These are phyloP conservation scores for Gillenia trifoliata DNA, from an alignment of 306 rosid genomes.

Conservation along the genomic window DNA sequence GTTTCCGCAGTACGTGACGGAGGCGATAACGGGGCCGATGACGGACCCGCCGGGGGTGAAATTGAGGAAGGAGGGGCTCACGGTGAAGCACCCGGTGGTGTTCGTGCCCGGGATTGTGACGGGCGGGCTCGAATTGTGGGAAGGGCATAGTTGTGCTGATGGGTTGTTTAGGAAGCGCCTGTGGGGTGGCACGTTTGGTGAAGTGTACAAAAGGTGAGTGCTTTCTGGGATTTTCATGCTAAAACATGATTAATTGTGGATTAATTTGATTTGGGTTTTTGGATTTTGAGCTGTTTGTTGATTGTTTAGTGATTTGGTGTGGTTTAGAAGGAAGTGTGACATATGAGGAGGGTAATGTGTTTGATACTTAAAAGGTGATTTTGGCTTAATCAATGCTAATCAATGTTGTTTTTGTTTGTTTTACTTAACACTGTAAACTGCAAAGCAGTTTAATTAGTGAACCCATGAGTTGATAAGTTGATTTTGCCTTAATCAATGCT, in stretches of 20 bases:
- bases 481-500: neutral
- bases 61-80: constrained; percentile 66
- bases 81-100: constrained; percentile 68
- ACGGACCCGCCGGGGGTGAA: constrained; percentile 81
- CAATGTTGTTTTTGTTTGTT: neutral
- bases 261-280: neutral
- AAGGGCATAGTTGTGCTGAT: constrained; percentile 72
- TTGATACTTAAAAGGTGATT: neutral
- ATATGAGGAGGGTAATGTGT: neutral
- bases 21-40: constrained; percentile 65
- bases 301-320: neutral
- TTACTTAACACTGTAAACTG: neutral
- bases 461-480: neutral
- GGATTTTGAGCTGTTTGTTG: neutral
- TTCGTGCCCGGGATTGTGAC: constrained; percentile 86
- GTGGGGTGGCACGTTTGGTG: constrained; percentile 88
- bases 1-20: constrained; percentile 76
- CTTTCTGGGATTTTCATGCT: neutral
- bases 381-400: neutral
- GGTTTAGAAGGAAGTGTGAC: neutral
- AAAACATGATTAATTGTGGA: neutral
- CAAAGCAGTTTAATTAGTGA: neutral
- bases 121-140: constrained; percentile 79
- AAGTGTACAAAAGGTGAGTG: constrained; percentile 58
- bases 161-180: constrained; percentile 73